phyloP scores from a whole-genome alignment of 2,329 filamentous ascomycete species.

The Lachnellula occidentalis region DNA sequence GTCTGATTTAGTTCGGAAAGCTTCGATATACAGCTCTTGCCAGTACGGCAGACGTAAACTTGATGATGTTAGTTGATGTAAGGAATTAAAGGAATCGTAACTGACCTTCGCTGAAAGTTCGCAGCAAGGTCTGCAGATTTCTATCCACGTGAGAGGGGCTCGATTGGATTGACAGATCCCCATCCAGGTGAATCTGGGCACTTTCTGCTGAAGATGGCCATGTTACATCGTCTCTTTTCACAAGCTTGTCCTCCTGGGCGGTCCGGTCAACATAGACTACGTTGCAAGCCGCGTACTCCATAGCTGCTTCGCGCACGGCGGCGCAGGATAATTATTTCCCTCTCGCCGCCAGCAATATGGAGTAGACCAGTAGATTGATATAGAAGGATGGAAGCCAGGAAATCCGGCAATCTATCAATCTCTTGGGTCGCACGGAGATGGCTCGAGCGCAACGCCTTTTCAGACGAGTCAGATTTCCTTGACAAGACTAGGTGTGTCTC shows the following conservation, averaged over 20 bases:
- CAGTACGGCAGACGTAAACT: slow-evolving; percentile 50
- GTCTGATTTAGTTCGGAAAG: slow-evolving; percentile 45
- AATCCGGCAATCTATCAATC: slow-evolving; percentile 9
- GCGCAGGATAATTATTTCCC: slow-evolving; percentile 18
- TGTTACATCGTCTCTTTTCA: slow-evolving; percentile 30
- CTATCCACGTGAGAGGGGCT: slow-evolving; percentile 35
- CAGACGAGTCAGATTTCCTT: slow-evolving; percentile 20
- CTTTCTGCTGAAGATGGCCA: slow-evolving; percentile 26
- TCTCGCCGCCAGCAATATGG: slow-evolving; percentile 19
- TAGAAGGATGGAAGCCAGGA: neutral
- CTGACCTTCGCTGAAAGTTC: slow-evolving; percentile 48
- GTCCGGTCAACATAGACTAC: slow-evolving; percentile 40
- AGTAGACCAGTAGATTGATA: slow-evolving; percentile 2
- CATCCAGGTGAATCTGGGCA: slow-evolving; percentile 11
- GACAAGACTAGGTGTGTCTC: slow-evolving; percentile 6
- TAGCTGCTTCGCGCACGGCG: slow-evolving; percentile 29
- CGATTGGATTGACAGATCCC: slow-evolving; percentile 9
- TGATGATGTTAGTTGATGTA: slow-evolving; percentile 17
- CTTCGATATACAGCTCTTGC: slow-evolving; percentile 46
- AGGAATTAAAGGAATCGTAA: slow-evolving; percentile 10
- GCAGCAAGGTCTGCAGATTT: slow-evolving; percentile 45
- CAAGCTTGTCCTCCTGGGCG: slow-evolving; percentile 33
- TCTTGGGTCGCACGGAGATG: slow-evolving; percentile 18
- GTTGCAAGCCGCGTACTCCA: slow-evolving; percentile 40
- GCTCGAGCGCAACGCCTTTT: slow-evolving; percentile 22